Evolutionary conservation across 192 early-diverging fungal genomes (phyloP), one percentile per base, ranked within the genome.

Genomic region (Rhizophagus clarus): DNA sequence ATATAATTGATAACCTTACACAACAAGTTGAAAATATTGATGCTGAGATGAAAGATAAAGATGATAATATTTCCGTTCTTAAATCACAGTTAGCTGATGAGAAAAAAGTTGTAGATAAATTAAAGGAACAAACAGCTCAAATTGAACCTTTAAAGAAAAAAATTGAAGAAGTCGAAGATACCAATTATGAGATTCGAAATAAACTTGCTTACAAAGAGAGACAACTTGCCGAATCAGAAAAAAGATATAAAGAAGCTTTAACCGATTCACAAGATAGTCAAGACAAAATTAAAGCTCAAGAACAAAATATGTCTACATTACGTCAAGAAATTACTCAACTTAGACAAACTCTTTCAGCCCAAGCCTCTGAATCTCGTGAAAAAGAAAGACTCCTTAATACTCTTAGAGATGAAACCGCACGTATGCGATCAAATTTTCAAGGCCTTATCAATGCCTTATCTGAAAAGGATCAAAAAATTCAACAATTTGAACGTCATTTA

Each of bases 21-120:
- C 77, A 79, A 71, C 66, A 31, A 9, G 77, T 79, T 5, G 77
- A 79, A 60, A 61, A 37, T n/a, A 70, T 79, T 70, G 77, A 79
- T 40, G 67, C 77, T 32, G 56, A 79, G 31, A 60, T 79, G 22
- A 79, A 79, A 71, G 68, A 70, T 37, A 79, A 70, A 11, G 77
- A 79, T 61, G 77, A 79, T 34, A 49, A 79, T 45, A 79, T 79
- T 24, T 29, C 69, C 22, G 14, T 51, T 1, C 67, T 79, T 24
- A 28, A 47, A 20, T 4, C 2, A 4, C 17, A 8, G 12, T 60
- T 79, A 60, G 22, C 26, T 24, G 49, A 69, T 2, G 45, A 79
- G 45, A 66, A 15, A 12, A 70, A 70, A 60, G 20, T 42, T 31
- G 1, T 42, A 24, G 77, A 79, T 12, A 60, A 70, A 60, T 61